Evolutionary conservation across 1,139 yeast species (phyloP).

Genomic region (Meyerozyma athensensis): DNA sequence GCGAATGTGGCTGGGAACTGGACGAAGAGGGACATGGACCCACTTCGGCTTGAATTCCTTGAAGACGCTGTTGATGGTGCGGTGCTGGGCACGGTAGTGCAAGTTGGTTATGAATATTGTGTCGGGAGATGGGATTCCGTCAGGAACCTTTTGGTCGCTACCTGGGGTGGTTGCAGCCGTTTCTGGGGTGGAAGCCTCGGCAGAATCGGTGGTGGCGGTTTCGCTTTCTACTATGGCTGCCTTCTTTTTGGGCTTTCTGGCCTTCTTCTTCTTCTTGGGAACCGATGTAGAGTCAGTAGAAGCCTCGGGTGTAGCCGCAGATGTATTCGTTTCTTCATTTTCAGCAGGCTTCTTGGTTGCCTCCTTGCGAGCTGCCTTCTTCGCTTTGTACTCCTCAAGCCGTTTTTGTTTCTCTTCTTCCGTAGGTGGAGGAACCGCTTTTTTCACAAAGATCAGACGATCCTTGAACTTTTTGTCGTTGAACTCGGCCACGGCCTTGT

Average conservation of each 20-base stretch:
- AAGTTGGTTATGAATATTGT: conserved; percentile 58
- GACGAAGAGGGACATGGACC: conserved; percentile 54
- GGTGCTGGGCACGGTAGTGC: conserved; percentile 43
- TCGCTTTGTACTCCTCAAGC: conserved; percentile 34
- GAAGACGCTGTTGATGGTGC: conserved; percentile 42
- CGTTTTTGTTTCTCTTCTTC: conserved; percentile 42
- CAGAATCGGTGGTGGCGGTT: background rate
- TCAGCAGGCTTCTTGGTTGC: conserved; percentile 21
- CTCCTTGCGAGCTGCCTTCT: conserved; percentile 22
- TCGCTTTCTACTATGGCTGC: conserved; percentile 5
- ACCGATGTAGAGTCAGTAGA: conserved; percentile 8
- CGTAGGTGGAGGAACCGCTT: conserved; percentile 50
- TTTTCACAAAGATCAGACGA: conserved; percentile 45
- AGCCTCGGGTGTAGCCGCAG: conserved; percentile 11
- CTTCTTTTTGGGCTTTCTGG: conserved; percentile 3
- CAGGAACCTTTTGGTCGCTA: conserved; percentile 29
- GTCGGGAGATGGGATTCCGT: conserved; percentile 50
- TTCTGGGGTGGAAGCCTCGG: conserved; percentile 6
- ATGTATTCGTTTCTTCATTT: conserved; percentile 17
- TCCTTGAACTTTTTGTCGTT: conserved; percentile 43
- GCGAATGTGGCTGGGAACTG: conserved; percentile 36
- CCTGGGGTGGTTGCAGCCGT: conserved; percentile 8
- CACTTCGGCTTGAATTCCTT: conserved; percentile 46
- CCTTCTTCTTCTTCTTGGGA: conserved; percentile 7
- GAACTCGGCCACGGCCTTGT: conserved; percentile 40